phyloP scores from a whole-genome alignment of 2,329 filamentous ascomycete species.

The Cordyceps militaris region DNA sequence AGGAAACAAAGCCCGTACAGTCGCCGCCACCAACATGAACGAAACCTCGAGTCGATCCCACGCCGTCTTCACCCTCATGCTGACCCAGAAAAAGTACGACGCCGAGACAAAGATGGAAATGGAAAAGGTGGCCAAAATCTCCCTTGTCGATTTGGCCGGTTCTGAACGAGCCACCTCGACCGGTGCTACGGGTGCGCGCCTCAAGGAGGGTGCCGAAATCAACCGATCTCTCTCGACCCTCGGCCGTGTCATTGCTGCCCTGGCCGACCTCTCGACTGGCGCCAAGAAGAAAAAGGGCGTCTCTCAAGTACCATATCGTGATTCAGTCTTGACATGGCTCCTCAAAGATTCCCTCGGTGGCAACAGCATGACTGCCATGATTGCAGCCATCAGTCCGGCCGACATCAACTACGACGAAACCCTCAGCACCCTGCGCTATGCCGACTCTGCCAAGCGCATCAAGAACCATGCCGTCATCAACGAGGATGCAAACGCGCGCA shows the following conservation, averaged over 20 bases:
- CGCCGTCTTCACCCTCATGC: slow-evolving; percentile 91
- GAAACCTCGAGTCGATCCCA: slow-evolving; percentile 98
- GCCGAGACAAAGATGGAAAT: slow-evolving; percentile 92
- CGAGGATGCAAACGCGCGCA: slow-evolving; percentile 95
- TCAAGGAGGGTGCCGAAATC: slow-evolving; percentile 98
- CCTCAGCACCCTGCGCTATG: slow-evolving; percentile 88
- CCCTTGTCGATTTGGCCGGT: slow-evolving; percentile 92
- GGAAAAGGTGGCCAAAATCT: slow-evolving; percentile 97
- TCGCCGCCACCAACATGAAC: slow-evolving; percentile 99
- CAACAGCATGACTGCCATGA: slow-evolving; percentile 99
- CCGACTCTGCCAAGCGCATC: slow-evolving; percentile 96
- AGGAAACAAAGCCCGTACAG: slow-evolving; percentile 96
- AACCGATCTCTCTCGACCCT: slow-evolving; percentile 94
- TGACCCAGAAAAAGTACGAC: slow-evolving; percentile 90
- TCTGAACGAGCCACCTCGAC: slow-evolving; percentile 97
- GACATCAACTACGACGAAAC: slow-evolving; percentile 99
- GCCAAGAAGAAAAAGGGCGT: slow-evolving; percentile 70
- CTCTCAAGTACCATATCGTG: slow-evolving; percentile 85
- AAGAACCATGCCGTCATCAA: slow-evolving; percentile 99
- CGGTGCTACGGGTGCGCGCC: slow-evolving; percentile 84
- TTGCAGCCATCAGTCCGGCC: slow-evolving; percentile 94
- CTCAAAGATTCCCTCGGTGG: slow-evolving; percentile 94
- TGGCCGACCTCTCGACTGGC: slow-evolving; percentile 82
- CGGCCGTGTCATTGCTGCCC: slow-evolving; percentile 91
- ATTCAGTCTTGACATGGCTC: slow-evolving; percentile 93